These are phyloP conservation scores for Afroboletus lepidellus DNA, from an alignment of 1,284 basidiomycete genomes.

Conservation along the genomic window DNA sequence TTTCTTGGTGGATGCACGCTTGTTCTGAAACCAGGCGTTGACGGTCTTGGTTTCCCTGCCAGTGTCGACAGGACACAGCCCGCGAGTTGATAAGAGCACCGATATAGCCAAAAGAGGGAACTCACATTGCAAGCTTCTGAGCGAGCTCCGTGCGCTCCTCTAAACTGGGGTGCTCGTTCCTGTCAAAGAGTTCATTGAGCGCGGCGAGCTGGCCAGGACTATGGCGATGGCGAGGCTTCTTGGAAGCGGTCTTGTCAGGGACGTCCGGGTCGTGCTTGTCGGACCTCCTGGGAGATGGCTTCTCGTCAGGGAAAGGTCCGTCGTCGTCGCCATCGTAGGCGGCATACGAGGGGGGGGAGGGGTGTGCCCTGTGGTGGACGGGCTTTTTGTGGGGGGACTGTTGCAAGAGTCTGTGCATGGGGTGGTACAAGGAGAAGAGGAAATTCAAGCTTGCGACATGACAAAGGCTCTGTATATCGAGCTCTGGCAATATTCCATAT, in stretches of 20 bases:
- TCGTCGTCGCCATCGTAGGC: slow-evolving; percentile 27
- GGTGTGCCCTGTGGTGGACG: slow-evolving; percentile 9
- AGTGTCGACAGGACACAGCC: slow-evolving; percentile 12
- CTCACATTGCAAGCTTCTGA: slow-evolving; percentile 71
- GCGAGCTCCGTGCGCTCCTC: slow-evolving; percentile 65
- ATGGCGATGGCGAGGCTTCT: slow-evolving; percentile 77
- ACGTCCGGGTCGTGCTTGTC: slow-evolving; percentile 26
- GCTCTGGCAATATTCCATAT: slow-evolving; percentile 41
- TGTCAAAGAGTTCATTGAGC: slow-evolving; percentile 73
- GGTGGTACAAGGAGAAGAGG: slow-evolving; percentile 26
- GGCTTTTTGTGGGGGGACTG: slow-evolving; percentile 21
- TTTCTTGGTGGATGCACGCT: slow-evolving; percentile 78
- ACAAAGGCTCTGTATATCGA: slow-evolving; percentile 40
- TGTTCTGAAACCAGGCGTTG: slow-evolving; percentile 83
- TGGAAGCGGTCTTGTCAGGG: slow-evolving; percentile 34
- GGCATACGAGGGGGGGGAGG: slow-evolving; percentile 10
- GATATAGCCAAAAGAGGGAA: slow-evolving; percentile 32
- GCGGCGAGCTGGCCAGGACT: slow-evolving; percentile 65
- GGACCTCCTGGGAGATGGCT: slow-evolving; percentile 33
- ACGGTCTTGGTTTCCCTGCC: slow-evolving; percentile 79
- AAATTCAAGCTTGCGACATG: slow-evolving; percentile 37
- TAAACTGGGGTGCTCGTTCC: slow-evolving; percentile 70
- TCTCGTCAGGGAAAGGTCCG: slow-evolving; percentile 34
- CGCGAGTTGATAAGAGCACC: slow-evolving; percentile 22
- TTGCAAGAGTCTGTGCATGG: slow-evolving; percentile 35